Evolutionary conservation across 139 green algal species (phyloP).

Genomic region (Tetradesmus lagerheimii): DNA sequence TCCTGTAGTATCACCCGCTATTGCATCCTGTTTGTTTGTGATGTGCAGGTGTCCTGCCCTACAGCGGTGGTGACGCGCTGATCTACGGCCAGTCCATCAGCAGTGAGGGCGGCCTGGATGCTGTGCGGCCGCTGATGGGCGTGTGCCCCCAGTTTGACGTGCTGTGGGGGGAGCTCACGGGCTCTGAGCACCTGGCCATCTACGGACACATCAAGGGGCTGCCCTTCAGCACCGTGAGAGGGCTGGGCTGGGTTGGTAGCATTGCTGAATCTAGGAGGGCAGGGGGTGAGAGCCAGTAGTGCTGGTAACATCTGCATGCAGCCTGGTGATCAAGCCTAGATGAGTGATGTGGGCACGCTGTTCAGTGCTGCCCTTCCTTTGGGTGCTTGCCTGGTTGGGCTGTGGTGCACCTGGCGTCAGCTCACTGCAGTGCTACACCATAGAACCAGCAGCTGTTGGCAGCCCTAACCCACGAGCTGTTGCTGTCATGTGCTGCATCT

Average conservation of each 20-base stretch:
- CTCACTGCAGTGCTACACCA: too few relatives aligned
- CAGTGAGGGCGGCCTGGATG: constrained; percentile 75
- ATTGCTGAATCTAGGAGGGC: too few relatives aligned
- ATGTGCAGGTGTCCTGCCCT: constrained; percentile 61
- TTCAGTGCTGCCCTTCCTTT: too few relatives aligned
- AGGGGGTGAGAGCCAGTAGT: too few relatives aligned
- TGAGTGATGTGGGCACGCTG: too few relatives aligned
- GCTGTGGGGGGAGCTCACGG: constrained; percentile 92
- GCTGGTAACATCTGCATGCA: too few relatives aligned
- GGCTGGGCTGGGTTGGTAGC: not conserved
- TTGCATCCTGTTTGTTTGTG: too few relatives aligned
- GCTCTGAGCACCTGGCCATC: constrained; percentile 91
- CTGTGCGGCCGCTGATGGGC: constrained; percentile 82
- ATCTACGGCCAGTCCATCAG: constrained; percentile 82
- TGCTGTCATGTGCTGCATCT: not conserved
- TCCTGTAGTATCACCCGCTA: constrained; percentile 84
- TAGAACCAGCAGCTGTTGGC: too few relatives aligned
- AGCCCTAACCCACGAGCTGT: too few relatives aligned
- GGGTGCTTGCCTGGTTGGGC: too few relatives aligned
- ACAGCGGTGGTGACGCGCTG: constrained; percentile 83
- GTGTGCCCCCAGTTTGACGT: constrained; percentile 98
- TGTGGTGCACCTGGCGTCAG: too few relatives aligned
- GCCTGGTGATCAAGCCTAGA: too few relatives aligned
- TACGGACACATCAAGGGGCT: constrained; percentile 90
- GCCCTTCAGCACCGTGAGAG: constrained; percentile 30